Conservation (phyloP, 305 asterid genomes). For the Rubia peregrina region DNA sequence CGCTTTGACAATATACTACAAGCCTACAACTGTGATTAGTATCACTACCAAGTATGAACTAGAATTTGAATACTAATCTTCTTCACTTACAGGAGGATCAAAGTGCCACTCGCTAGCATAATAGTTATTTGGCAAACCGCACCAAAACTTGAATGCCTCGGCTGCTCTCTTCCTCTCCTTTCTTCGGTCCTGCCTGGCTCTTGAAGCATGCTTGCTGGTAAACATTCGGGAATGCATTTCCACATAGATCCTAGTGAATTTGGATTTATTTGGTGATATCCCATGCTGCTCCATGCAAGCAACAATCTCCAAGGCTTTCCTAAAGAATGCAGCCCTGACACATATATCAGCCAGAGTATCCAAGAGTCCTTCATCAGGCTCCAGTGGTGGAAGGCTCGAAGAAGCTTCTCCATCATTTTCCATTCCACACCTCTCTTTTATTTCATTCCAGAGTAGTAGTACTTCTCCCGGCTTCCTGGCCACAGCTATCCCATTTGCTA, state of each 20-base stretch:
- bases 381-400: slow-evolving; percentile 35
- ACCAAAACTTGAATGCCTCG: slow-evolving; percentile 96
- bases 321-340: slow-evolving; percentile 90
- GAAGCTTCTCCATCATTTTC: slow-evolving; percentile 26
- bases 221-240: slow-evolving; percentile 99
- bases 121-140: slow-evolving; percentile 87
- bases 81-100: slow-evolving; percentile 42
- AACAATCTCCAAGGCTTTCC: slow-evolving; percentile 80
- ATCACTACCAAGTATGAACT: slow-evolving; percentile 6
- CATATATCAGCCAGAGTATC: slow-evolving; percentile 89
- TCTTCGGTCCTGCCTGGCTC: slow-evolving; percentile 81
- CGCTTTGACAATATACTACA: neutral
- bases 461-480: slow-evolving; percentile 98
- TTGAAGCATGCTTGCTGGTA: slow-evolving; percentile 95
- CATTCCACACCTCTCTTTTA: slow-evolving; percentile 63
- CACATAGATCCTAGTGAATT: slow-evolving; percentile 80
- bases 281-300: slow-evolving; percentile 92
- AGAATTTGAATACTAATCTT: slow-evolving; percentile 28
- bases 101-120: slow-evolving; percentile 86
- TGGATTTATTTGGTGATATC: slow-evolving; percentile 76
- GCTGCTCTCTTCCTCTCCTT: slow-evolving; percentile 87
- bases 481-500: slow-evolving; percentile 72
- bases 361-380: slow-evolving; percentile 81
- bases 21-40: slow-evolving; percentile 10
- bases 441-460: slow-evolving; percentile 81